These are phyloP conservation scores for Aspergillus spinulosporus DNA, from an alignment of 2,329 filamentous ascomycete species.

Conservation along the genomic window DNA sequence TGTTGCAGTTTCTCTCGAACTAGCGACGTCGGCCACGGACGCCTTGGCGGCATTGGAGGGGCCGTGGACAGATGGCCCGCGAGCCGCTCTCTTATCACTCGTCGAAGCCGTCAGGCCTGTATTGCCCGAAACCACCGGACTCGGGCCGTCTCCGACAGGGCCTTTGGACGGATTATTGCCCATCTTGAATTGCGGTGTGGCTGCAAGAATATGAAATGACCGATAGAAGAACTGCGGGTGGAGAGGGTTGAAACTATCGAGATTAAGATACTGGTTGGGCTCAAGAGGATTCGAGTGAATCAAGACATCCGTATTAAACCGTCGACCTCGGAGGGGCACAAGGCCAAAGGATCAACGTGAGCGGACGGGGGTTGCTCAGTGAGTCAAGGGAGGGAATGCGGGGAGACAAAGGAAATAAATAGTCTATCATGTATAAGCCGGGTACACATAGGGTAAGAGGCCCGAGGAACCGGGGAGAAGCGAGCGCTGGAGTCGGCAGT, in stretches of 20 bases:
- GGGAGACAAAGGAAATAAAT: slow-evolving; percentile 6
- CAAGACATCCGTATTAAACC: slow-evolving; percentile 28
- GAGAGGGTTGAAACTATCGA: slow-evolving; percentile 10
- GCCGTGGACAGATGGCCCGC: slow-evolving; percentile 44
- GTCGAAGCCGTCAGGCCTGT: slow-evolving; percentile 26
- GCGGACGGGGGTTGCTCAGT: not conserved
- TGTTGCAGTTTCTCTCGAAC: slow-evolving; percentile 45
- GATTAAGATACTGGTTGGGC: not conserved
- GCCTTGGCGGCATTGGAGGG: slow-evolving; percentile 40
- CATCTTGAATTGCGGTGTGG: slow-evolving; percentile 38
- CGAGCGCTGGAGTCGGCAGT: slow-evolving; percentile 10
- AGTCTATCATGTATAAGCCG: slow-evolving; percentile 6
- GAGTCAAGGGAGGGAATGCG: slow-evolving; percentile 2
- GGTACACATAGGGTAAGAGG: slow-evolving; percentile 6
- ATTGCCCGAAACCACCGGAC: slow-evolving; percentile 29
- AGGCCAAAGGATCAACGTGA: slow-evolving; percentile 8
- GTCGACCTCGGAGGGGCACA: slow-evolving; percentile 19
- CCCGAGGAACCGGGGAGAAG: slow-evolving; percentile 7
- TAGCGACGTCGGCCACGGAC: slow-evolving; percentile 45
- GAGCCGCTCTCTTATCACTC: slow-evolving; percentile 41
- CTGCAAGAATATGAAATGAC: slow-evolving; percentile 5
- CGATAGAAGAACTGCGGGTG: slow-evolving; percentile 10
- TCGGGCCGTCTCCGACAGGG: slow-evolving; percentile 34
- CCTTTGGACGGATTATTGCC: slow-evolving; percentile 52
- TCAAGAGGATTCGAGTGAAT: slow-evolving; percentile 12